Base-by-base conservation (phyloP, 2,329 filamentous ascomycete genomes). In the Fonsecaea nubica region DNA sequence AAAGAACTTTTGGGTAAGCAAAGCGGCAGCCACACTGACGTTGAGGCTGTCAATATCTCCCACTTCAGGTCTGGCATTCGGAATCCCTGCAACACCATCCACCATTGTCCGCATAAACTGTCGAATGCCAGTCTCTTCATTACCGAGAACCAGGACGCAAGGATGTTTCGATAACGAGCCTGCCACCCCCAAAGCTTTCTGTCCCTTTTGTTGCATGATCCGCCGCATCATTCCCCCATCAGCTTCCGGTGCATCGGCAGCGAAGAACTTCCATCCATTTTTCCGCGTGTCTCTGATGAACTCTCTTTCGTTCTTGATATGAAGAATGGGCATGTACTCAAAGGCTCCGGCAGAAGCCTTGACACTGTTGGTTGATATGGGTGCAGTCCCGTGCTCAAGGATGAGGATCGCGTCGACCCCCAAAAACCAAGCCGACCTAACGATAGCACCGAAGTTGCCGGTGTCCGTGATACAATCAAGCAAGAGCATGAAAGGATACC, bases 331-430 rank as follows among this genome's bases (percentile, higher is more conserved):
- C 58, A 97, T 81, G 35, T 88, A 87, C 79, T 99, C 95, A 2
- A 91, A 89, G 3, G 94, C 94, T 7, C 95, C 95, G 0, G 92
- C 89, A 0, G 93, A 93, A 0, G 94, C 91, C 78, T 98, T 98
- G 67, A 96, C 85, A 0, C 92, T 89, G 8, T 93, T 86, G 0
- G 92, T 85, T 7, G 89, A 91, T 67, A 97, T 82, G 0, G 88
- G 85, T 0, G 93, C 91, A 15, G 90, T 92, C 73, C 88, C 90
- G 66, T 87, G 86, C 35, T 85, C 88, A 2, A 92, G 91, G 62
- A 96, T 88, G 2, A 88, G 88, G 21, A 99, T 86, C 4, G 92
- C 93, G 63, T 93, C 91, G 5, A 92, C 90, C 25, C 94, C 94
- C n/a, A 98, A 86, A 77, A 95, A 98, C 74, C 92, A 90, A 2